Conservation (phyloP, 768 basidiomycete species). For the Suillus lakei region DNA sequence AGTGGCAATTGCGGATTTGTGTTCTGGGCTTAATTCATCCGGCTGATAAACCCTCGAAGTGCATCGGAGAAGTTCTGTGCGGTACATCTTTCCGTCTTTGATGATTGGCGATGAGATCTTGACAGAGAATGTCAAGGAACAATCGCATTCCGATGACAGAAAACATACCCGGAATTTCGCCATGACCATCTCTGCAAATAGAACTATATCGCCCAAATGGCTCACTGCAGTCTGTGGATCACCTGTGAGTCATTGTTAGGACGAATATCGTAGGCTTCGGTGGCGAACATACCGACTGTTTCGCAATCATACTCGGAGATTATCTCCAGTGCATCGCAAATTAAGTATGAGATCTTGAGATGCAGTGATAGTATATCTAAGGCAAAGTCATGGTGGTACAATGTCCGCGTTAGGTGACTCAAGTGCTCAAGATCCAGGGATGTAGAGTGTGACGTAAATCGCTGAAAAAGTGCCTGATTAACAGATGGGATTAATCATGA, state of each 20-base stretch:
- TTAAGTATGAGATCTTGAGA: slow-evolving; percentile 62
- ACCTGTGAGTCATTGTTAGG: slow-evolving; percentile 45
- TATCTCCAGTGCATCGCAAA: slow-evolving; percentile 63
- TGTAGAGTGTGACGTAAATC: slow-evolving; percentile 56
- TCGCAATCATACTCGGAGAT: slow-evolving; percentile 80
- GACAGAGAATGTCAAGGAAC: slow-evolving; percentile 15
- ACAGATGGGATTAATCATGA: background rate
- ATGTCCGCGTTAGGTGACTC: slow-evolving; percentile 69
- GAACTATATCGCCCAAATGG: slow-evolving; percentile 78
- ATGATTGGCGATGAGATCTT: slow-evolving; percentile 58
- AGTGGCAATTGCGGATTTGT: slow-evolving; percentile 47
- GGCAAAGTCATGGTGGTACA: slow-evolving; percentile 60
- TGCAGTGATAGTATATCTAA: slow-evolving; percentile 77
- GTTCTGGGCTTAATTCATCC: slow-evolving; percentile 48
- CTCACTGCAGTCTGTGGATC: slow-evolving; percentile 84
- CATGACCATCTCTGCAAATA: slow-evolving; percentile 71
- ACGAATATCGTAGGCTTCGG: background rate
- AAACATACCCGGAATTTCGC: slow-evolving; percentile 64
- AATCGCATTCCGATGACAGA: background rate
- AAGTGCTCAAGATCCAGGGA: slow-evolving; percentile 69
- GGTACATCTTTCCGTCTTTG: slow-evolving; percentile 50
- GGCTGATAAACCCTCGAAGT: slow-evolving; percentile 48
- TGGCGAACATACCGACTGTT: slow-evolving; percentile 56
- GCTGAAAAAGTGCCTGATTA: slow-evolving; percentile 43
- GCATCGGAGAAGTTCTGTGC: slow-evolving; percentile 53